Percentiles rank a stretch among this genome's conserved stretches.
Conservation (phyloP, 2,329 filamentous ascomycete genomes). For the Talaromyces sp. region DNA sequence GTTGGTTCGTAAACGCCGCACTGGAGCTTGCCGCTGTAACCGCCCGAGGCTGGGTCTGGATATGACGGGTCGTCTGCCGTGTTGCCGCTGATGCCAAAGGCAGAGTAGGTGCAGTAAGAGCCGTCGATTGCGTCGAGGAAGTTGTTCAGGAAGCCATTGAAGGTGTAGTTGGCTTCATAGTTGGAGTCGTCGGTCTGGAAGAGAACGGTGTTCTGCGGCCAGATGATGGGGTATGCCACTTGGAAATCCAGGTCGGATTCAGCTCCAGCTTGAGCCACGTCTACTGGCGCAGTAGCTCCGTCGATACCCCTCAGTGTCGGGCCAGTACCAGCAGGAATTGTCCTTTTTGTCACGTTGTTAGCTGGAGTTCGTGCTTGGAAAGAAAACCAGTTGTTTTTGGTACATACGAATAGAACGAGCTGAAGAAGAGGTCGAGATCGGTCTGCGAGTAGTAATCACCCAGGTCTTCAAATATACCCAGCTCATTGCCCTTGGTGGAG, state of each 20-base stretch:
- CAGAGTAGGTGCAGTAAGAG: slow-evolving; percentile 42
- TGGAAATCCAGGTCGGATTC: slow-evolving; percentile 45
- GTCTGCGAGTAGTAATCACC: slow-evolving; percentile 43
- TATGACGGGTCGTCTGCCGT: slow-evolving; percentile 39
- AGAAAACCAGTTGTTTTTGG: not conserved
- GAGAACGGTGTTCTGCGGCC: slow-evolving; percentile 44
- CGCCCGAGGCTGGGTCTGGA: slow-evolving; percentile 32
- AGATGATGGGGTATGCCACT: slow-evolving; percentile 44
- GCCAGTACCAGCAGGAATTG: slow-evolving; percentile 36
- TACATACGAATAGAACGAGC: slow-evolving; percentile 25
- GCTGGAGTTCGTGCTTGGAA: not conserved
- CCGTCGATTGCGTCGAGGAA: slow-evolving; percentile 47
- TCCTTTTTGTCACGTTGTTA: slow-evolving; percentile 16
- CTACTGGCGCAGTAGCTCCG: slow-evolving; percentile 31
- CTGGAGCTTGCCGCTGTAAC: slow-evolving; percentile 38
- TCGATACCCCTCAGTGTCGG: slow-evolving; percentile 37
- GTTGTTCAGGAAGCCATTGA: slow-evolving; percentile 40
- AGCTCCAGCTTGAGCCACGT: slow-evolving; percentile 23
- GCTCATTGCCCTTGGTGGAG: slow-evolving; percentile 33
- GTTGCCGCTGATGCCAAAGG: slow-evolving; percentile 29
- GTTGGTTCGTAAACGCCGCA: slow-evolving; percentile 47
- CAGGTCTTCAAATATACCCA: slow-evolving; percentile 42
- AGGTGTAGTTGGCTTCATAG: slow-evolving; percentile 35
- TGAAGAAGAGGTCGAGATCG: slow-evolving; percentile 41
- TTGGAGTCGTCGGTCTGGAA: slow-evolving; percentile 43